Evolutionary conservation across 2,329 filamentous ascomycete species (phyloP).

Genomic region (Ascosphaera aggregata): DNA sequence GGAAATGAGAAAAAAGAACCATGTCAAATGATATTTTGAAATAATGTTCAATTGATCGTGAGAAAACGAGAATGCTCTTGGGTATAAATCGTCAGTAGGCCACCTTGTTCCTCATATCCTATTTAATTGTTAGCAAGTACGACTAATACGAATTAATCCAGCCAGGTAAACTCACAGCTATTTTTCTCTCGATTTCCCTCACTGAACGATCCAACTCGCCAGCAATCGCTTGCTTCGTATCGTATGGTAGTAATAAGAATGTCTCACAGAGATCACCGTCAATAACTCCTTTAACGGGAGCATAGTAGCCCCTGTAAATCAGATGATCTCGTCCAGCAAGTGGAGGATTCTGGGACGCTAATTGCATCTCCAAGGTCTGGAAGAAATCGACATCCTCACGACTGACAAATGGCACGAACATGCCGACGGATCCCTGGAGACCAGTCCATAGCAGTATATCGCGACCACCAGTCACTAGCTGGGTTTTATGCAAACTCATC

Average conservation of each 20-base stretch:
- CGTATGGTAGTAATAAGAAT: slow-evolving; percentile 58
- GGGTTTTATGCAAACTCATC: slow-evolving; percentile 70
- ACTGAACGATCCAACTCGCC: slow-evolving; percentile 78
- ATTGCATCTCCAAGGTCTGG: slow-evolving; percentile 72
- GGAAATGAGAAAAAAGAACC: neutral
- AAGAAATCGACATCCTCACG: slow-evolving; percentile 97
- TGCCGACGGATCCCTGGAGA: slow-evolving; percentile 80
- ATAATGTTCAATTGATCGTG: too few species aligned
- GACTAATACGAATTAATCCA: neutral
- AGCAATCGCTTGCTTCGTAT: slow-evolving; percentile 90
- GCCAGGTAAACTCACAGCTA: slow-evolving; percentile 32
- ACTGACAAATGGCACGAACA: slow-evolving; percentile 73
- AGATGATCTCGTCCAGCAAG: slow-evolving; percentile 84
- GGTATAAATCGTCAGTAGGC: slow-evolving; percentile 31
- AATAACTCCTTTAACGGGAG: slow-evolving; percentile 86
- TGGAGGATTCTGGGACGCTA: slow-evolving; percentile 68
- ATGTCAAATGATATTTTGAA: too few species aligned
- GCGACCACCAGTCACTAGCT: slow-evolving; percentile 72
- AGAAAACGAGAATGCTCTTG: too few species aligned
- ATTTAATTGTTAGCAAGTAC: slow-evolving; percentile 2
- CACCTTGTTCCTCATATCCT: slow-evolving; percentile 35
- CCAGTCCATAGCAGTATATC: slow-evolving; percentile 87
- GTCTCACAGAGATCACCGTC: slow-evolving; percentile 93
- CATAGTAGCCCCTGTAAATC: slow-evolving; percentile 89
- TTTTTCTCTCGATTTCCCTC: slow-evolving; percentile 86